These are phyloP conservation scores for Backusella westeae DNA, from an alignment of 192 early-diverging fungal species.

Conservation along the genomic window DNA sequence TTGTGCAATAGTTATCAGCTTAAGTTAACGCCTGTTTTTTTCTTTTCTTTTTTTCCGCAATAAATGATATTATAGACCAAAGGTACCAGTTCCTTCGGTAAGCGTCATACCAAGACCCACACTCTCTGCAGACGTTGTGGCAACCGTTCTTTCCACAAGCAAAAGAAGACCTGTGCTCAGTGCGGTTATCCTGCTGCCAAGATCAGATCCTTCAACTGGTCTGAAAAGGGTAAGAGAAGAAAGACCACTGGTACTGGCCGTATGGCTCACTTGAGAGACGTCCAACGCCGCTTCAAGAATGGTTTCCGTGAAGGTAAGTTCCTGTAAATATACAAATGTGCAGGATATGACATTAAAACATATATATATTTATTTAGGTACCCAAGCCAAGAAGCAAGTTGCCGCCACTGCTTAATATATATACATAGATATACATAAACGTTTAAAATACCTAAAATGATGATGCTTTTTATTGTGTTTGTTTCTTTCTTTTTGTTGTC, in stretches of 20 bases:
- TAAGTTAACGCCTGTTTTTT: neutral
- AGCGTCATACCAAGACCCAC: slow-evolving; percentile 99
- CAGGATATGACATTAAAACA: neutral
- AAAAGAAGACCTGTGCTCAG: slow-evolving; percentile 99
- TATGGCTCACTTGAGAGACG: slow-evolving; percentile 93
- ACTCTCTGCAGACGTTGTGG: slow-evolving; percentile 98
- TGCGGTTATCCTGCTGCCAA: slow-evolving; percentile 99
- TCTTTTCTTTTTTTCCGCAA: neutral
- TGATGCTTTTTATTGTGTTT: neutral
- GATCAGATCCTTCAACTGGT: slow-evolving; percentile 96
- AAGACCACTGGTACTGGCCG: slow-evolving; percentile 99
- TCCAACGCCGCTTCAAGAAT: slow-evolving; percentile 96
- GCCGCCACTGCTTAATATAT: slow-evolving; percentile 16
- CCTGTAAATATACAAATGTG: neutral
- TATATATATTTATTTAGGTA: neutral
- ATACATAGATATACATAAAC: neutral
- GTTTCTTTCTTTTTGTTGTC: neutral
- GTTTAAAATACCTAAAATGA: neutral
- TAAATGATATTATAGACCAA: slow-evolving; percentile 66
- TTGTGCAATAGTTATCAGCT: neutral
- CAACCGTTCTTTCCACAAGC: slow-evolving; percentile 96
- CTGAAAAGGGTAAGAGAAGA: slow-evolving; percentile 93
- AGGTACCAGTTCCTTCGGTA: slow-evolving; percentile 99
- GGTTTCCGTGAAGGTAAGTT: slow-evolving; percentile 86
- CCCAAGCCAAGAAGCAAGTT: slow-evolving; percentile 22